Evolutionary conservation across 2,329 filamentous ascomycete genomes (phyloP), one percentile per base, ranked within the genome.

Genomic region (Diaporthe amygdali): DNA sequence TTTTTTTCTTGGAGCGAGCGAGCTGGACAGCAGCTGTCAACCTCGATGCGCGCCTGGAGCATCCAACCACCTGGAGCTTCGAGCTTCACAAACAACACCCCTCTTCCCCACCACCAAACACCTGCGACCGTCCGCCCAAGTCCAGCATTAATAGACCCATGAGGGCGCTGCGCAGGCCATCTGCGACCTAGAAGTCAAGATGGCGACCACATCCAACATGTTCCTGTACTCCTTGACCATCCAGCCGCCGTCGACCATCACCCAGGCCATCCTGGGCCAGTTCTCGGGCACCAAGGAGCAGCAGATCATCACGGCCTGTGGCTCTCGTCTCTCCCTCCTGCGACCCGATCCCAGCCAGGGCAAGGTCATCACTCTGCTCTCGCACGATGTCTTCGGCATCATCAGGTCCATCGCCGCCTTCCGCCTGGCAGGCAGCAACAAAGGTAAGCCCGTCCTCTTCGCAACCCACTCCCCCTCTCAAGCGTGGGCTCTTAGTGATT

Each of bases 141-240:
- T 37, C 37, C 20, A 68, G 52, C 55, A 30, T 51, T 51, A 49
- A 61, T 39, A 68, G 44, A 69, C 71, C 66, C 66, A 73, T 73
- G 71, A 69, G 59, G 71, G 73, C 75, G 83, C 84, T 83, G 84
- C 83, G 84, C 85, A 85, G 85, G 84, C 83, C 84, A 79, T 80
- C 84, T 85, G 84, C 84, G 84, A 82, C 79, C 79, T 79, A 68
- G 66, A 74, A 74, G 82, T 78, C 80, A 88, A 80, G 81, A 98
- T 98, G 96, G 96, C 96, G 86, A 97, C 95, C 81, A 98, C 96
- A 73, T 98, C 95, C 76, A 96, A 96, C 82, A 97, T 98, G 94
- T 98, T 98, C 82, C 92, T 99, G 85, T 99, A 99, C 86, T 96
- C 94, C 79, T 88, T 99, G 85, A 98, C 96, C 76, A 92, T 99